phyloP scores from a whole-genome alignment of 2,329 filamentous ascomycete species.

The Talaromyces verruculosus region DNA sequence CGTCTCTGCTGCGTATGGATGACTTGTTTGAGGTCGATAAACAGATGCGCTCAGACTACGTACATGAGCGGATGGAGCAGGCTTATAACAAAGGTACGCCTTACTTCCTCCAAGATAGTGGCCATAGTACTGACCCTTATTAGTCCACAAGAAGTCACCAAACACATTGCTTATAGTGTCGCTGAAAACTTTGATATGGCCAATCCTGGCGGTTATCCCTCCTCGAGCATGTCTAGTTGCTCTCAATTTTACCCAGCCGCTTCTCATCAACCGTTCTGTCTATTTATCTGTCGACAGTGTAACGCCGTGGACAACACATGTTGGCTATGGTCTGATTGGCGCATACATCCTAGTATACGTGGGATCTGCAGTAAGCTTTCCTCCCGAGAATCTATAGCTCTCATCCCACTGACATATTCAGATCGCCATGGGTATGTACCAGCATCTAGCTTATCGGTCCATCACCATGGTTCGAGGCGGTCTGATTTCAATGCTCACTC shows the following conservation, averaged over 20 bases:
- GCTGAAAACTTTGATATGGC: conserved; percentile 36
- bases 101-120: not conserved
- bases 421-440: conserved; percentile 43
- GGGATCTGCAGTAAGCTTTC: conserved; percentile 39
- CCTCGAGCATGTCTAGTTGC: conserved; percentile 38
- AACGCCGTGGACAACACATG: conserved; percentile 31
- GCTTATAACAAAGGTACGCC: conserved; percentile 43
- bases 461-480: conserved; percentile 47
- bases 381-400: not conserved
- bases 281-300: conserved; percentile 33
- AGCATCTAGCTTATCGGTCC: conserved; percentile 45
- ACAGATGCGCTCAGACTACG: conserved; percentile 42
- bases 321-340: conserved; percentile 47
- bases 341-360: conserved; percentile 46
- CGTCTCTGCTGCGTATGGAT: conserved; percentile 40
- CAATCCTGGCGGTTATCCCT: conserved; percentile 34
- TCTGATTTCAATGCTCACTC: conserved; percentile 53
- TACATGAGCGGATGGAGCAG: conserved; percentile 40
- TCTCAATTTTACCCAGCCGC: conserved; percentile 40
- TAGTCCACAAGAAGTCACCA: conserved; percentile 30
- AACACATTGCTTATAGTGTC: conserved; percentile 34
- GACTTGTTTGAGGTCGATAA: conserved; percentile 50
- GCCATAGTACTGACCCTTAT: conserved; percentile 21
- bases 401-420: conserved; percentile 21
- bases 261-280: conserved; percentile 41